Conservation (phyloP, 345 rosid genomes). For the Passiflora organensis region DNA sequence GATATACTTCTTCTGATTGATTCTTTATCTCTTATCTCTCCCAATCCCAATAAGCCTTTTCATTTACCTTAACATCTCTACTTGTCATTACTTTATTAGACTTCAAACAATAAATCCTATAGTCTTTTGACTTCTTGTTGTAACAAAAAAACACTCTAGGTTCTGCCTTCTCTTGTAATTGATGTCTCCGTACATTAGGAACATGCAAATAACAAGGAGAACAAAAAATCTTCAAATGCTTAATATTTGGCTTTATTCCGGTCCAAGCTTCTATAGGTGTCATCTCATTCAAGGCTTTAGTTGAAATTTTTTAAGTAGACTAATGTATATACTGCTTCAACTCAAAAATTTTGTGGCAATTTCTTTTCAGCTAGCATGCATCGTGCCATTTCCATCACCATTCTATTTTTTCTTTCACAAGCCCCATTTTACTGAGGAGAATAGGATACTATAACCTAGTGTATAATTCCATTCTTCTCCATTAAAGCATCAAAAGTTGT, state of each 20-base stretch:
- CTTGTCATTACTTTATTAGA: neutral
- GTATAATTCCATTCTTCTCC: neutral
- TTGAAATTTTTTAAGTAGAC: neutral
- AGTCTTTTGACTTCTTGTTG: neutral
- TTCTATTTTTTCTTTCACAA: neutral
- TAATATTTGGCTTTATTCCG: neutral
- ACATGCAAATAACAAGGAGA: neutral
- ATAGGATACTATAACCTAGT: neutral
- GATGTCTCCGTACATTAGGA: neutral
- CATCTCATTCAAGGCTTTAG: neutral
- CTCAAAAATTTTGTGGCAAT: neutral
- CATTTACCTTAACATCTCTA: conserved; percentile 5
- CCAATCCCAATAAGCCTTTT: neutral
- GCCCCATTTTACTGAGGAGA: neutral
- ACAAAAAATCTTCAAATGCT: conserved; percentile 1
- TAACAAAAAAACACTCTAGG: neutral
- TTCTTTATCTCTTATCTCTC: neutral
- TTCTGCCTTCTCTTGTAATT: neutral
- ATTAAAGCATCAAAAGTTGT: neutral
- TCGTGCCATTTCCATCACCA: neutral
- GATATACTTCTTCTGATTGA: neutral
- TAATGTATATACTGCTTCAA: neutral
- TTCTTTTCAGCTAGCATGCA: neutral
- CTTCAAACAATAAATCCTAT: neutral
- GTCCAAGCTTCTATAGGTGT: conserved; percentile 1